A percentile compares a stretch with the other conserved stretches of the same genome.
Conservation (phyloP, 2,329 filamentous ascomycete species). For the Sclerotinia spermophila region DNA sequence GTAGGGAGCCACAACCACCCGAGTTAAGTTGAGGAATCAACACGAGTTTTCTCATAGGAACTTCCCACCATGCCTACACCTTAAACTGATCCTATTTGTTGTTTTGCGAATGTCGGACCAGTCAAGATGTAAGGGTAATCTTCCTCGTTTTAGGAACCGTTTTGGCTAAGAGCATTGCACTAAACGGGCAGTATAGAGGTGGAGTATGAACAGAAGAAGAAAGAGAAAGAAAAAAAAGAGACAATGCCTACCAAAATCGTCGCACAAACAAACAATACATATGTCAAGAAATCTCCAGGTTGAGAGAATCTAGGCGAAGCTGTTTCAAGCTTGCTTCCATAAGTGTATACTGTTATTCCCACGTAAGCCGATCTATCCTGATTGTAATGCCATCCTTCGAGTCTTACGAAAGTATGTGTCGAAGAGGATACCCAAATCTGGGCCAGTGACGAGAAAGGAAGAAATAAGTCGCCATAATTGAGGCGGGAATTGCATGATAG, state of each 20-base stretch:
- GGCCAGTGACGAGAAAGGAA: constrained; percentile 39
- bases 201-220: constrained; percentile 41
- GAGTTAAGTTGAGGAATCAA: constrained; percentile 37
- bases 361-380: constrained; percentile 20
- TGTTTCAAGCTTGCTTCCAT: constrained; percentile 60
- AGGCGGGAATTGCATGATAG: constrained; percentile 49
- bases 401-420: constrained; percentile 65
- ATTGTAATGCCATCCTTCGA: constrained; percentile 23
- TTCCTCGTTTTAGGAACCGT: constrained; percentile 59
- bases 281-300: constrained; percentile 64
- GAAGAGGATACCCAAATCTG: constrained; percentile 50
- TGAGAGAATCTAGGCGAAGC: constrained; percentile 57
- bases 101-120: constrained; percentile 51
- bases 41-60: constrained; percentile 49
- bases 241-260: constrained; percentile 59
- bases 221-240: constrained; percentile 23
- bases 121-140: constrained; percentile 53
- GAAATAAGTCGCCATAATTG: constrained; percentile 41
- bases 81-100: constrained; percentile 47
- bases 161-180: constrained; percentile 47
- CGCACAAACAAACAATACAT: constrained; percentile 58
- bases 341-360: constrained; percentile 55
- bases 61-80: constrained; percentile 56
- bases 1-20: constrained; percentile 41
- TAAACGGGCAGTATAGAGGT: constrained; percentile 61